Percentiles rank a stretch among this genome's conserved stretches.
Conservation (phyloP, 2,329 filamentous ascomycete species). For the Verticillium klebahnii region DNA sequence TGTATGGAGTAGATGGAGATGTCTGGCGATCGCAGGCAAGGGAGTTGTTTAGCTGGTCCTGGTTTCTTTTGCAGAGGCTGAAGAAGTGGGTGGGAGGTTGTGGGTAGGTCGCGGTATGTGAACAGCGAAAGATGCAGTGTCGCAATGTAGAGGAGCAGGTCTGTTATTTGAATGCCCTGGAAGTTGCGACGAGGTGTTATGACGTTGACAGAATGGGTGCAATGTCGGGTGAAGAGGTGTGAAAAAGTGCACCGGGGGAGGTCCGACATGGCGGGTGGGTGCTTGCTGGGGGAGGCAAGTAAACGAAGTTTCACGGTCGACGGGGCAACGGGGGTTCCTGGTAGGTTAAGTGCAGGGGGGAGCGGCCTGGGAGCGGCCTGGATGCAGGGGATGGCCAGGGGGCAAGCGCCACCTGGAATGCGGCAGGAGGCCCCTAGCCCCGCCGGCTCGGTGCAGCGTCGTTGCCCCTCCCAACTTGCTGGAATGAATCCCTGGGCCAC, state of each 20-base stretch:
- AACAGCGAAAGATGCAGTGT: not conserved
- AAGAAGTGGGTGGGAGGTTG: constrained; percentile 1
- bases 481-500: not conserved
- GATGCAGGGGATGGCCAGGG: not conserved
- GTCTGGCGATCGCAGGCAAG: constrained; percentile 1
- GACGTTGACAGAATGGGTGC: constrained; percentile 7
- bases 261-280: not conserved
- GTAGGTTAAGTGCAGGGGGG: constrained; percentile 6
- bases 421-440: not conserved
- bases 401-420: not conserved
- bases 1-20: not conserved
- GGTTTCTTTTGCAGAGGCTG: not conserved
- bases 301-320: constrained; percentile 14
- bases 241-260: constrained; percentile 11
- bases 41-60: not conserved
- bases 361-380: constrained; percentile 5
- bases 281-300: constrained; percentile 5
- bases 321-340: constrained; percentile 12
- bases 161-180: constrained; percentile 10
- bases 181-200: not conserved
- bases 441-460: not conserved
- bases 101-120: constrained; percentile 1
- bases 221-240: constrained; percentile 6
- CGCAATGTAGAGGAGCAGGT: constrained; percentile 7
- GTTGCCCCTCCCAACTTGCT: not conserved